phyloP scores from a whole-genome alignment of 2,329 filamentous ascomycete species.

The Xylaria sp. region DNA sequence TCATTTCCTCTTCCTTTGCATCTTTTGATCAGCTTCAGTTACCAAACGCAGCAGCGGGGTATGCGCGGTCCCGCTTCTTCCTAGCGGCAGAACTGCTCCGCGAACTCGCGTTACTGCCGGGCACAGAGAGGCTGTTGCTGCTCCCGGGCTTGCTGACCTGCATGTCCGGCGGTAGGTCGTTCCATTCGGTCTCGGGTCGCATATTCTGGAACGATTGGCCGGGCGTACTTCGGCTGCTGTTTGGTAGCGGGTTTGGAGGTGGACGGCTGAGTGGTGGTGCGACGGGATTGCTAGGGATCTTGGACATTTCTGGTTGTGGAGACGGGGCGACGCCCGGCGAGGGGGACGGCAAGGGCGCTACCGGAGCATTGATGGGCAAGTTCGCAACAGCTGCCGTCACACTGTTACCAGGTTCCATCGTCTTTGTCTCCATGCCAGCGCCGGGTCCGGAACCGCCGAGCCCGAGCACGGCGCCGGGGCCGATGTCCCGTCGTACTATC shows the following conservation, averaged over 20 bases:
- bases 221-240: slow-evolving; percentile 39
- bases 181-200: slow-evolving; percentile 71
- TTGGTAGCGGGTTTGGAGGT: slow-evolving; percentile 44
- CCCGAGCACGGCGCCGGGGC: slow-evolving; percentile 39
- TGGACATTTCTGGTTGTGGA: slow-evolving; percentile 1
- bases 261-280: slow-evolving; percentile 24
- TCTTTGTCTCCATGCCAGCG: not conserved
- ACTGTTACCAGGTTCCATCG: slow-evolving; percentile 36
- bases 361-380: slow-evolving; percentile 31
- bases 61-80: slow-evolving; percentile 70
- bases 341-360: slow-evolving; percentile 19
- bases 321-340: slow-evolving; percentile 29
- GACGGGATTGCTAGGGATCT: slow-evolving; percentile 23
- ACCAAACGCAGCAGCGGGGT: slow-evolving; percentile 71
- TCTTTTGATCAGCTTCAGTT: slow-evolving; percentile 42
- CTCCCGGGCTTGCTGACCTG: slow-evolving; percentile 29
- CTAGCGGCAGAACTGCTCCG: slow-evolving; percentile 65
- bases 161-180: slow-evolving; percentile 73
- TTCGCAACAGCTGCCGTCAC: slow-evolving; percentile 49
- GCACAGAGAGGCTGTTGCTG: slow-evolving; percentile 36
- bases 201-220: slow-evolving; percentile 66
- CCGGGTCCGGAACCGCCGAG: slow-evolving; percentile 31
- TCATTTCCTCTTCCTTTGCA: not conserved
- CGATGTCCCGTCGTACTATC: slow-evolving; percentile 63
- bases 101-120: slow-evolving; percentile 60